Base-by-base conservation (phyloP, 192 early-diverging fungal genomes). In the Geosiphon pyriformis region DNA sequence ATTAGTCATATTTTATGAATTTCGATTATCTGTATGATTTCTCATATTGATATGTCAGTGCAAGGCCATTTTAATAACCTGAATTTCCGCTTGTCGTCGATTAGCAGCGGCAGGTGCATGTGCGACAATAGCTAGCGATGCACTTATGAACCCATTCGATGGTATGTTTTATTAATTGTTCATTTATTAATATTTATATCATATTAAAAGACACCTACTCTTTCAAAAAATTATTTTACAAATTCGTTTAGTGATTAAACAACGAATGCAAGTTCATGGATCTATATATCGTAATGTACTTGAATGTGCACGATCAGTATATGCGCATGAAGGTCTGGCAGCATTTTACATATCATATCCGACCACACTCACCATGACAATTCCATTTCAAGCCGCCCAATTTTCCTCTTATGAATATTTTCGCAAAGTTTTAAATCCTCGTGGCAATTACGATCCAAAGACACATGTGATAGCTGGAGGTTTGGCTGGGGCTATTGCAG, bases 121-220 rank as follows among this genome's bases (percentile, higher is more conserved):
- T 71, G 95, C 95, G 6, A 96, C 94, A 4, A 76, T 94, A 25
- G 78, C 88, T 8, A 85, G 87, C 76, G 96, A 98, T 65, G 87
- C 90, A 4, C 75, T 98, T 49, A 92, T 95, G 89, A 98, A 92
- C 70, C 96, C 96, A 12, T 98, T 98, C 78, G 96, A 98, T 75
- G 95, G 85, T 87, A 69, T 52, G 77, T 61, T 25, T 33, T n/a
- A n/a, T n/a, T n/a, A n/a, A n/a, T n/a, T n/a, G n/a, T n/a, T 49
- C 8, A 25, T 35, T 46, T 23, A 6, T 20, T 37, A 12, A 48
- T 20, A 25, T 49, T 23, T 37, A 64, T 34, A 34, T 8, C 46
- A 30, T 20, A 22, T 20, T 46, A 59, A 25, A 12, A n/a, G 12
- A n/a, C 8, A 22, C 0, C 22, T 1, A 8, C 12, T n/a, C 34